Evolutionary conservation across 2,329 filamentous ascomycete genomes (phyloP).

Genomic region (Fusarium pilosicola): DNA sequence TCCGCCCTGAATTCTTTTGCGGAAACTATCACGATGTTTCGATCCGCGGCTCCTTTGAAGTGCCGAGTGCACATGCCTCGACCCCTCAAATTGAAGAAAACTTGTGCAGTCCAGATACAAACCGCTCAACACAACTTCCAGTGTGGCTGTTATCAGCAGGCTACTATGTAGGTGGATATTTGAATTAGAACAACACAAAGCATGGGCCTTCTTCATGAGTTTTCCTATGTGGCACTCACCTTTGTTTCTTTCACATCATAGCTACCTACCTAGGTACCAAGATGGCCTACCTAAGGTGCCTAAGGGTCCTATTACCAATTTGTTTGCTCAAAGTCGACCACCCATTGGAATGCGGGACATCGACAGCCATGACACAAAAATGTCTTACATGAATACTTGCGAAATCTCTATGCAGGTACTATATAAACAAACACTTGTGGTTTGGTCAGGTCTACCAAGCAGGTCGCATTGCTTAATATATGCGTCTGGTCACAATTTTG

Average conservation of each 20-base stretch:
- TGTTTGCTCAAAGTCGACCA: neutral
- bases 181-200: conserved; percentile 7
- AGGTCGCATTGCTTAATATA: neutral
- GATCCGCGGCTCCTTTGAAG: conserved; percentile 18
- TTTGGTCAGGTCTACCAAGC: neutral
- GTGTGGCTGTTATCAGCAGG: neutral
- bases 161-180: neutral
- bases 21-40: neutral
- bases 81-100: neutral
- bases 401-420: neutral
- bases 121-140: neutral
- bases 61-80: conserved; percentile 24
- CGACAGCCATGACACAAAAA: neutral
- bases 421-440: neutral
- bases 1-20: neutral
- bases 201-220: neutral
- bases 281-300: too few relatives aligned
- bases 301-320: neutral
- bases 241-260: neutral
- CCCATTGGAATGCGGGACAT: conserved; percentile 13
- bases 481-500: neutral
- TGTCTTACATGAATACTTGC: neutral
- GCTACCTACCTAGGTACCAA: too few relatives aligned
- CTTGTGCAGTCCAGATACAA: neutral
- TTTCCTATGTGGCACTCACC: neutral